Evolutionary conservation across 129 eudicot species (phyloP), one percentile per base, ranked within the genome.

Genomic region (Apium graveolens): DNA sequence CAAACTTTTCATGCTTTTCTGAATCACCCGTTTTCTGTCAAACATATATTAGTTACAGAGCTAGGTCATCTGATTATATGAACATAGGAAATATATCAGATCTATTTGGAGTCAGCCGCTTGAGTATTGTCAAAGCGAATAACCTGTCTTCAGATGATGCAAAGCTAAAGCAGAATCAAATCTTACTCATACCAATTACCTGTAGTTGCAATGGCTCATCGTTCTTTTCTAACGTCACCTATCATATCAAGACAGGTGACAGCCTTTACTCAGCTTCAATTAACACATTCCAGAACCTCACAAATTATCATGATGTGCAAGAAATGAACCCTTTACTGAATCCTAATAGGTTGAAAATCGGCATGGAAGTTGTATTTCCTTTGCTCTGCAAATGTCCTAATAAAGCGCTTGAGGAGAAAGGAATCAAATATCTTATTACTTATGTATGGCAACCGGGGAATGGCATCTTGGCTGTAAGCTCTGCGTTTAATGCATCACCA

Each of bases 361-460:
- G 96, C 45, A 87, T 41, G 8, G 80, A 88, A 45, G 93, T 76
- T 21, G 71, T 83, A 17, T 90, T 92, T 80, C 97, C 97, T 55
- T 79, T 90, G 85, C 82, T 88, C 76, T 92, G 97, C n/a, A 92
- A 84, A 85, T 92, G 97, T 81, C 90, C 89, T 35, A 9, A 68
- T 13, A 63, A 82, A 80, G 77, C 84, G 13, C 48, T 76, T 32
- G 1, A 43, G 8, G 82, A 77, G 75, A 83, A 78, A 41, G 83
- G 82, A 49, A 68, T 87, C 11, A 42, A 35, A 20, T 87, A 80
- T 78, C 89, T 90, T 77, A 84, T 90, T 45, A 86, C 96, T 71
- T 92, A 92, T 70, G 88, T 88, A 27, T 90, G 96, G 93, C 96
- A 92, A 83, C 98, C 93, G 4, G 85, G 82, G 41, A 96, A 90